Conservation (phyloP, 2,329 filamentous ascomycete genomes). For the Monilinia fructigena region DNA sequence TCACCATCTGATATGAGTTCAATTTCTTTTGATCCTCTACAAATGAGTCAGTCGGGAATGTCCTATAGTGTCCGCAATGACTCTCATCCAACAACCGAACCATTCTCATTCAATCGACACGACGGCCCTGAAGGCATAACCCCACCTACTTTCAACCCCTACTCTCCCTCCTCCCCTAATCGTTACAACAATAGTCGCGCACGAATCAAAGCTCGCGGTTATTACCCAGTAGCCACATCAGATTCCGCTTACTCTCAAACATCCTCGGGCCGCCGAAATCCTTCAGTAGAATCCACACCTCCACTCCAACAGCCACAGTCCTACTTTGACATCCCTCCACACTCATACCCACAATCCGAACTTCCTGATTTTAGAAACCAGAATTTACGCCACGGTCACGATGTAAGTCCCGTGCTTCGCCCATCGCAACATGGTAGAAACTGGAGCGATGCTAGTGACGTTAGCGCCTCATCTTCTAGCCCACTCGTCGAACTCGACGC, state of each 20-base stretch:
- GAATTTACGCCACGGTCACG: slow-evolving; percentile 18
- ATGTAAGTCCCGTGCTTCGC: slow-evolving; percentile 10
- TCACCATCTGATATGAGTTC: slow-evolving; percentile 29
- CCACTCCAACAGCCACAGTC: slow-evolving; percentile 5
- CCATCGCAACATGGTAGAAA: slow-evolving; percentile 21
- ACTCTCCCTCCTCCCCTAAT: slow-evolving; percentile 14
- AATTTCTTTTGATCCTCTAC: slow-evolving; percentile 37
- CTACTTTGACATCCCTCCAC: slow-evolving; percentile 20
- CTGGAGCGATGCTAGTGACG: slow-evolving; percentile 23
- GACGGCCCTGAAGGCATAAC: slow-evolving; percentile 27
- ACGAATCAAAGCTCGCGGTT: neutral
- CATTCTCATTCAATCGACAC: slow-evolving; percentile 28
- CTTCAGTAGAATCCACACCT: slow-evolving; percentile 18
- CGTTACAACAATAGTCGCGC: neutral
- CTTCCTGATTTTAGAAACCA: slow-evolving; percentile 9
- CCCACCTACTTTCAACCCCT: slow-evolving; percentile 26
- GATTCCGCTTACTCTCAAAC: slow-evolving; percentile 19
- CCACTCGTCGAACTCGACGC: slow-evolving; percentile 22
- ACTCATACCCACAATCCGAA: neutral
- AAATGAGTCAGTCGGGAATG: slow-evolving; percentile 31
- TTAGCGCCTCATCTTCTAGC: slow-evolving; percentile 10
- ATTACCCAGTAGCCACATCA: slow-evolving; percentile 19
- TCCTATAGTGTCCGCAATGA: slow-evolving; percentile 26
- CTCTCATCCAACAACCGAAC: slow-evolving; percentile 25
- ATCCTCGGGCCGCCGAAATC: slow-evolving; percentile 6